phyloP scores from a whole-genome alignment of 140 eudicot species.

The Stevia rebaudiana region DNA sequence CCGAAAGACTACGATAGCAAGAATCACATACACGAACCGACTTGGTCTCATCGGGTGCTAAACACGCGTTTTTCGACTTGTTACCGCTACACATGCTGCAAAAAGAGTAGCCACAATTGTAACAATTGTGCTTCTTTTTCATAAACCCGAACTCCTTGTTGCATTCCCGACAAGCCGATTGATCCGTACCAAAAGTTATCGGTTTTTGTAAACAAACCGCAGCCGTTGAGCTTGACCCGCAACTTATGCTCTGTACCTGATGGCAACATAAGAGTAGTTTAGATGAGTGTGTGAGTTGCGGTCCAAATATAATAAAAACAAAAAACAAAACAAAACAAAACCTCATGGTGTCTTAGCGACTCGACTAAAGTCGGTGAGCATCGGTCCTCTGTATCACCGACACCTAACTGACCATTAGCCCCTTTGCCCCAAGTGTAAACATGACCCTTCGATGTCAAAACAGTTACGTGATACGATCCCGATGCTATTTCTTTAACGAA shows the following conservation, averaged over 20 bases:
- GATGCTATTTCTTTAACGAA: conserved; percentile 51
- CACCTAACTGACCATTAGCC: conserved; percentile 54
- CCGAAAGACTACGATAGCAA: conserved; percentile 38
- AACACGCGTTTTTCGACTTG: conserved; percentile 40
- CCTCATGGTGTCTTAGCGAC: conserved; percentile 39
- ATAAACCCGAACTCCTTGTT: conserved; percentile 46
- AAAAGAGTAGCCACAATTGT: conserved; percentile 53
- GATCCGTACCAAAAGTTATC: conserved; percentile 32
- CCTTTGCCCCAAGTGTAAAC: conserved; percentile 78
- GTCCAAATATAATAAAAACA: too few relatives aligned
- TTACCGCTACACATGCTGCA: conserved; percentile 47
- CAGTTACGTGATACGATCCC: conserved; percentile 53
- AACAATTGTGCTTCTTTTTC: conserved; percentile 59
- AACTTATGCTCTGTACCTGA: conserved; percentile 44
- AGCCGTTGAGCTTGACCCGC: conserved; percentile 56
- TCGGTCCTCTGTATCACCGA: conserved; percentile 48
- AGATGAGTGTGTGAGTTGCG: too few relatives aligned
- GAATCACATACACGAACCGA: conserved; percentile 35
- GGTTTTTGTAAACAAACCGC: conserved; percentile 48
- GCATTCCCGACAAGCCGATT: conserved; percentile 53
- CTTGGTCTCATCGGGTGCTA: conserved; percentile 37
- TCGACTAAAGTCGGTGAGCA: conserved; percentile 61
- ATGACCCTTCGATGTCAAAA: conserved; percentile 47
- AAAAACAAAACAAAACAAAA: too few relatives aligned
- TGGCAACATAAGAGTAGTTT: too few relatives aligned